Percentiles rank a stretch among this genome's conserved stretches.
These are phyloP conservation scores for Raffaelea ambrosiae DNA, from an alignment of 2,329 filamentous ascomycete species.

Conservation along the genomic window DNA sequence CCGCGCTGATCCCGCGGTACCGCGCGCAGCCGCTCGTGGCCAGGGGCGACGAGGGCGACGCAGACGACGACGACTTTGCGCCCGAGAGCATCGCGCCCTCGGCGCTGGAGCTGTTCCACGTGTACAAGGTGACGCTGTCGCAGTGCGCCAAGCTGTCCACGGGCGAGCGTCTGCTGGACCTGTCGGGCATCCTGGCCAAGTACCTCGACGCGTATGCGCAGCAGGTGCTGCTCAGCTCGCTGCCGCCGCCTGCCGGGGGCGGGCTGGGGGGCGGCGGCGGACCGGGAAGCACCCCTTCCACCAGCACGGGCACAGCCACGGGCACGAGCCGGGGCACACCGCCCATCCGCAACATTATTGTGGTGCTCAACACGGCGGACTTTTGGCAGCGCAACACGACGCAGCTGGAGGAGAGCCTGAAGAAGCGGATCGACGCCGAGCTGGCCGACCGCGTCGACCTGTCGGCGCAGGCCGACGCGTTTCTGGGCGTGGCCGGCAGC, in stretches of 20 bases:
- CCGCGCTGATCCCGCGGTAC: conserved; percentile 78
- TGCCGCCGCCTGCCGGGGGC: conserved; percentile 18
- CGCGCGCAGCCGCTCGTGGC: conserved; percentile 72
- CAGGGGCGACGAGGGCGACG: too few species aligned
- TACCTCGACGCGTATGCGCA: conserved; percentile 95
- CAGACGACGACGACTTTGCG: conserved; percentile 69
- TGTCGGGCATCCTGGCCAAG: conserved; percentile 78
- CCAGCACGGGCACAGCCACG: neutral
- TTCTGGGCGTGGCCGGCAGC: conserved; percentile 88
- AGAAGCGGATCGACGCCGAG: conserved; percentile 76
- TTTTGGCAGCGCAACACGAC: conserved; percentile 93
- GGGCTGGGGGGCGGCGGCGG: neutral
- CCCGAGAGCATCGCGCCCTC: conserved; percentile 83
- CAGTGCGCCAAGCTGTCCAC: conserved; percentile 96
- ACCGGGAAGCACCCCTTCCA: neutral
- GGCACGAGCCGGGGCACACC: too few species aligned
- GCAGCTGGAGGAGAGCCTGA: conserved; percentile 91
- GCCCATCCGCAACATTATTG: conserved; percentile 64
- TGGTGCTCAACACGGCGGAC: conserved; percentile 92
- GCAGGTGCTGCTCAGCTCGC: conserved; percentile 71
- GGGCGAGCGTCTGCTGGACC: conserved; percentile 73
- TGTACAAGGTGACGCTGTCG: conserved; percentile 85
- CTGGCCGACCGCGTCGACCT: conserved; percentile 71
- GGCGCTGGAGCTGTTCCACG: conserved; percentile 94
- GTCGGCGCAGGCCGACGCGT: conserved; percentile 87